A percentile compares a stretch with the other conserved stretches of the same genome.
phyloP scores from a whole-genome alignment of 345 rosid species.

The Eucalyptus sp. region DNA sequence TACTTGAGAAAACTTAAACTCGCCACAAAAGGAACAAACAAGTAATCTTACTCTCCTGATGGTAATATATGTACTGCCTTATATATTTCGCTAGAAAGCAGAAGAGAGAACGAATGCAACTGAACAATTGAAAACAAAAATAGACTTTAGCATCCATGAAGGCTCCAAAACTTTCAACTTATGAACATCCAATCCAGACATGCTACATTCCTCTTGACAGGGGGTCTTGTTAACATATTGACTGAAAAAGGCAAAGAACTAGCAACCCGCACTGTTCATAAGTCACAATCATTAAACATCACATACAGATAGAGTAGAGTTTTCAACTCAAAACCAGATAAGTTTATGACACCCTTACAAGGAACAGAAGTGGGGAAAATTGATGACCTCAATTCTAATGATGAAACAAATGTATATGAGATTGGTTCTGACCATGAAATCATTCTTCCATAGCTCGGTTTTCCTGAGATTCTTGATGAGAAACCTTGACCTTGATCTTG shows the following conservation, averaged over 20 bases:
- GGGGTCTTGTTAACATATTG: background rate
- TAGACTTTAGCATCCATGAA: background rate
- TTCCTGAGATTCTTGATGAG: constrained; percentile 22
- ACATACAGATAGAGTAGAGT: background rate
- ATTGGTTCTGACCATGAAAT: background rate
- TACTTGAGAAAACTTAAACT: background rate
- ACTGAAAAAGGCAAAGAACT: background rate
- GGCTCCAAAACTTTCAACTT: background rate
- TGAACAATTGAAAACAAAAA: background rate
- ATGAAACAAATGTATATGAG: background rate
- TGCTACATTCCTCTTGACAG: background rate
- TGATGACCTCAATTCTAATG: background rate
- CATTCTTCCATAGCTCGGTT: constrained; percentile 74
- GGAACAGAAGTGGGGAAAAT: background rate
- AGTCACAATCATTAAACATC: background rate
- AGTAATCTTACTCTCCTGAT: background rate
- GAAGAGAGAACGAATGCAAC: background rate
- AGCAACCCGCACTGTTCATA: background rate
- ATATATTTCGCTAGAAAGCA: background rate
- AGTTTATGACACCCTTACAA: background rate
- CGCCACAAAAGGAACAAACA: background rate
- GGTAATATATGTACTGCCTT: background rate
- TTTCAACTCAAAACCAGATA: background rate
- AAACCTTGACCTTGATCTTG: constrained; percentile 49
- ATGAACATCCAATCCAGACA: background rate